Evolutionary conservation across 345 rosid genomes (phyloP).

Genomic region (Rhodomyrtus tomentosa): DNA sequence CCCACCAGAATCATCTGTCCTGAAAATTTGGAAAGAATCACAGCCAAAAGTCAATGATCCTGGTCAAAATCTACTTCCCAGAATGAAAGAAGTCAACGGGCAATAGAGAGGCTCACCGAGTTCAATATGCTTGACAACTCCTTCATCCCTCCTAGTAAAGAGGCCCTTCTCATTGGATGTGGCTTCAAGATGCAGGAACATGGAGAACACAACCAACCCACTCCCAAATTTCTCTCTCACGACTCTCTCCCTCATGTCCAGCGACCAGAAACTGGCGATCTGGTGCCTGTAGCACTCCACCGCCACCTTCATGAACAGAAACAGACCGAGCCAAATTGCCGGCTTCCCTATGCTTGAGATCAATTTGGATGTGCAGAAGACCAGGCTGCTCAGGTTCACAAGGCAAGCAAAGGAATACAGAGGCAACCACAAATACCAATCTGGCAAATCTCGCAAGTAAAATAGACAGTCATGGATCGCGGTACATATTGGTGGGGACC

Average conservation of each 20-base stretch:
- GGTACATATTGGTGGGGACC: neutral
- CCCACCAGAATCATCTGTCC: slow-evolving; percentile 39
- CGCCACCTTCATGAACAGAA: slow-evolving; percentile 46
- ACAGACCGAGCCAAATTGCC: slow-evolving; percentile 24
- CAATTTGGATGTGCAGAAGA: slow-evolving; percentile 4
- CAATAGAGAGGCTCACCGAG: slow-evolving; percentile 23
- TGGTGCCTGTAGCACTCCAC: slow-evolving; percentile 22
- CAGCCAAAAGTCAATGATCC: neutral
- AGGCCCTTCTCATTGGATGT: slow-evolving; percentile 3
- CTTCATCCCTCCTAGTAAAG: neutral
- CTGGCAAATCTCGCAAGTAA: slow-evolving; percentile 12
- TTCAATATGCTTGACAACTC: slow-evolving; percentile 10
- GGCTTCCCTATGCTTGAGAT: slow-evolving; percentile 9
- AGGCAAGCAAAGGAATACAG: slow-evolving; percentile 47
- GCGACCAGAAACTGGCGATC: slow-evolving; percentile 39
- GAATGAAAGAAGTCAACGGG: neutral
- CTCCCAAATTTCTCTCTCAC: slow-evolving; percentile 78
- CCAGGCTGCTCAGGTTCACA: slow-evolving; percentile 35
- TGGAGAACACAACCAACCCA: slow-evolving; percentile 49
- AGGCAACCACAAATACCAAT: slow-evolving; percentile 86
- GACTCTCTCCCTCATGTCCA: slow-evolving; percentile 53
- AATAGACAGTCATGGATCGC: neutral
- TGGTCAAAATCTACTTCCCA: neutral
- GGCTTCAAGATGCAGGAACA: slow-evolving; percentile 47
- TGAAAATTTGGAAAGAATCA: slow-evolving; percentile 3